Evolutionary conservation across 1,139 yeast genomes (phyloP), one percentile per base, ranked within the genome.

Genomic region (Kurtzmaniella quercitrusa): DNA sequence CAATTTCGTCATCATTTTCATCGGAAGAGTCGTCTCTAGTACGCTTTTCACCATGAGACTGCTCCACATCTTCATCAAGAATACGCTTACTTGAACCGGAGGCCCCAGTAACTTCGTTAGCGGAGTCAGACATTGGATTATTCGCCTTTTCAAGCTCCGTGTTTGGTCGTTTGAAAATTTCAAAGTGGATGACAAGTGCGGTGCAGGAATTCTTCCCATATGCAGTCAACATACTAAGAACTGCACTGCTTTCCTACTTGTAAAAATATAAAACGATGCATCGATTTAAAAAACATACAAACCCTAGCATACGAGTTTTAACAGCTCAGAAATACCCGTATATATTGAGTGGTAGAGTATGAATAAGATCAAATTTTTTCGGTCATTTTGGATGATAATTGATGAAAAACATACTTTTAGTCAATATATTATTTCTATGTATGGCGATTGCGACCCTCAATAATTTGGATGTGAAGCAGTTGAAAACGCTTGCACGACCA

Each of bases 1-100:
- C 66, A 1, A 56, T 63, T 1, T 54, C 65, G 3, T 52, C 61
- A 3, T 54, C 58, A 3, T 47, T 51, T 2, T 39, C 51, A 2
- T 45, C 48, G 14, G 34, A 44, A 9, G 37, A 46, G 16, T 44
- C 47, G 3, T 47, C 49, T 28, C 50, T 45, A 22, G 44, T 42
- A 41, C 50, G 47, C 48, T 45, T 45, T 38, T 39, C 43, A 35
- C 47, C 35, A 42, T 50, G 30, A 5, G n/a, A 26, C 30, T 26
- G n/a, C 30, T 26, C 30, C n/a, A 26, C 5, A 17, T 42, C 34
- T n/a, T 44, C 42, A 2, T 45, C 48, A 8, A 41, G 50, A 5
- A 30, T 18, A 5, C 11, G 21, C 12, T 6, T 34, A 14, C 15
- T 11, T 34, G 23, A 8, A 9, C 16, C 18, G n/a, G 34, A 12